These are phyloP conservation scores for Dactylellina cionopaga DNA, from an alignment of 2,329 filamentous ascomycete species.

Conservation along the genomic window DNA sequence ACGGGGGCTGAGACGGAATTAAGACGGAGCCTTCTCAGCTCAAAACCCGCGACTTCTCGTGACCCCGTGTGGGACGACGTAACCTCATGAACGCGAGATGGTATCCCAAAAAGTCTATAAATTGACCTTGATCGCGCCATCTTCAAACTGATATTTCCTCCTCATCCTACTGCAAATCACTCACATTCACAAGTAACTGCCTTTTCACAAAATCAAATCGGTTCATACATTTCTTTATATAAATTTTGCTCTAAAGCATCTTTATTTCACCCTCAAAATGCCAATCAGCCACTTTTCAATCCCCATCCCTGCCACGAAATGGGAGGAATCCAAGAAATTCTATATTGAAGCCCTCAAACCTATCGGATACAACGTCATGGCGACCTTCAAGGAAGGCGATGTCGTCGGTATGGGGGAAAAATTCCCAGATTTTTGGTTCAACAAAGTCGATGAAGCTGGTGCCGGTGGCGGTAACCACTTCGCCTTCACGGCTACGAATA, in stretches of 20 bases:
- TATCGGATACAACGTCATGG: conserved; percentile 19
- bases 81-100: not conserved
- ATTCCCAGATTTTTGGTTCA: conserved; percentile 35
- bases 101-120: conserved; percentile 48
- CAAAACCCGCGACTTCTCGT: conserved; percentile 35
- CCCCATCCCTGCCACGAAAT: conserved; percentile 22
- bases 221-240: not conserved
- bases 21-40: conserved; percentile 1
- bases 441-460: conserved; percentile 2
- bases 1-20: conserved; percentile 11
- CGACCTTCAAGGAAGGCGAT: conserved; percentile 20
- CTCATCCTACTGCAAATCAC: not conserved
- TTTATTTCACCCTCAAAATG: conserved; percentile 43
- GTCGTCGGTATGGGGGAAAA: conserved; percentile 30
- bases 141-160: conserved; percentile 7
- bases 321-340: conserved; percentile 23
- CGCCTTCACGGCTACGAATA: conserved; percentile 16
- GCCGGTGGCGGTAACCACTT: conserved; percentile 28
- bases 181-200: not conserved
- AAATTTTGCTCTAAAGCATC: not conserved
- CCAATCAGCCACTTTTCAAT: conserved; percentile 42
- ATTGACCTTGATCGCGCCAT: conserved; percentile 32
- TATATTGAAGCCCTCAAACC: conserved; percentile 28
- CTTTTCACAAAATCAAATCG: not conserved
- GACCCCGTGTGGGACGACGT: conserved; percentile 19